These are phyloP conservation scores for Ogataea haglerorum DNA, from an alignment of 805 yeast genomes.

Conservation along the genomic window DNA sequence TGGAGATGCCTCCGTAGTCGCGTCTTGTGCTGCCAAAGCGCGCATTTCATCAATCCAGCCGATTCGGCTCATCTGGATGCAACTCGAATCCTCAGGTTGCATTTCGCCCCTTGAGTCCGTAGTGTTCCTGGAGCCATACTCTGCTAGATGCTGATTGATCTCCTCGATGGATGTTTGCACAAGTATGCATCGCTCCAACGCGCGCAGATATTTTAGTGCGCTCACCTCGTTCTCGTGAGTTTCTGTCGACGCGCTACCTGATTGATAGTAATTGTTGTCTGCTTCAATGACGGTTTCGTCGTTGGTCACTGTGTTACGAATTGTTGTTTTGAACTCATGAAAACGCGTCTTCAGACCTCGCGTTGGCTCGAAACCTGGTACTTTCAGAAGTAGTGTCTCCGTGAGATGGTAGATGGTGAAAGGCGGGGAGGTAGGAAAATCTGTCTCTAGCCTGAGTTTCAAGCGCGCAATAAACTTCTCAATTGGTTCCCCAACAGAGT, in stretches of 20 bases:
- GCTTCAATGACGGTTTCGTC: conserved; percentile 16
- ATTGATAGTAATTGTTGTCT: conserved; percentile 15
- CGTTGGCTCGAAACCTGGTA: conserved; percentile 14
- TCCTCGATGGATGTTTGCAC: conserved; percentile 26
- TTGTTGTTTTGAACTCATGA: conserved; percentile 14
- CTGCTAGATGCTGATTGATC: conserved; percentile 17
- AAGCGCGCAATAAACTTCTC: conserved; percentile 14
- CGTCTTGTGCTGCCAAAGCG: background rate
- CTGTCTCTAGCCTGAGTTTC: conserved; percentile 5
- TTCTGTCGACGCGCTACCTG: background rate
- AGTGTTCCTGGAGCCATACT: conserved; percentile 19
- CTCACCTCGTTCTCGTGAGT: conserved; percentile 11
- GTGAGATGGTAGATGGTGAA: conserved; percentile 27
- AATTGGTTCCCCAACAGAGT: conserved; percentile 13
- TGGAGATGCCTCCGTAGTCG: conserved; percentile 16
- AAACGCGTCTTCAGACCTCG: background rate
- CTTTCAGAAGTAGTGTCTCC: conserved; percentile 13
- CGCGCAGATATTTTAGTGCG: conserved; percentile 25
- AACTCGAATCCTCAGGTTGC: conserved; percentile 5
- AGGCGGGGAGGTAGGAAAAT: conserved; percentile 29
- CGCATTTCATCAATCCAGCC: conserved; percentile 11
- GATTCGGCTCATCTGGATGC: conserved; percentile 20
- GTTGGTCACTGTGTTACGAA: conserved; percentile 16
- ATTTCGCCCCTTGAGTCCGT: conserved; percentile 1
- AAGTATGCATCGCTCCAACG: conserved; percentile 23